Evolutionary conservation across 371 early-diverging fungal genomes (phyloP), one percentile per base, ranked within the genome.

Genomic region (Parasitella parasitica): DNA sequence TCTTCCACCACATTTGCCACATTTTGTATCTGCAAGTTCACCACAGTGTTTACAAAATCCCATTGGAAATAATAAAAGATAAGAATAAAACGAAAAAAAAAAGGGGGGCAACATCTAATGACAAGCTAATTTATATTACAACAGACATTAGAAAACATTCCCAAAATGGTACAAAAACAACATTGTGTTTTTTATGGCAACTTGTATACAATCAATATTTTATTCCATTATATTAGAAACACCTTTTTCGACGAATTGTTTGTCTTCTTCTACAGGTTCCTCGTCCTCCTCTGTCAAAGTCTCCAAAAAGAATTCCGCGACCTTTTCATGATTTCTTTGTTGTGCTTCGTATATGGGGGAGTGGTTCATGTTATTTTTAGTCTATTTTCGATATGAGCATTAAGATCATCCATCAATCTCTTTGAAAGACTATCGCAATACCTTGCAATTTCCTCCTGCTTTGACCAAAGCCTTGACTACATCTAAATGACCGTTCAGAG

Each of bases 401-500:
- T n/a, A n/a, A n/a, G n/a, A n/a, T n/a, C n/a, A n/a, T n/a, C n/a
- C n/a, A n/a, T n/a, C n/a, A n/a, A n/a, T n/a, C n/a, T n/a, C n/a
- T n/a, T n/a, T n/a, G n/a, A n/a, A n/a, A n/a, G n/a, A n/a, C n/a
- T n/a, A n/a, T n/a, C n/a, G n/a, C n/a, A n/a, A n/a, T 86, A 90
- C 88, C 80, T 82, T 84, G 62, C 82, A 82, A 63, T 88, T 82
- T 32, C 81, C 86, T 46, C 82, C 95, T 8, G 57, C 58, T 20
- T 71, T 67, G 12, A 89, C 77, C 60, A 94, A 67, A 30, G 76
- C 6, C 66, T 89, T 72, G 8, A 90, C 92, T 16, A 82, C 80
- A 55, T 86, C 83, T 58, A 75, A 60, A 50, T 91, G 88, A 5
- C 95, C 94, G 71, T 93, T 95, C 28, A 93, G 71, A 6, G 92